Conservation (phyloP, 352 stramenopile genomes). For the Globisporangium cederbergense region DNA sequence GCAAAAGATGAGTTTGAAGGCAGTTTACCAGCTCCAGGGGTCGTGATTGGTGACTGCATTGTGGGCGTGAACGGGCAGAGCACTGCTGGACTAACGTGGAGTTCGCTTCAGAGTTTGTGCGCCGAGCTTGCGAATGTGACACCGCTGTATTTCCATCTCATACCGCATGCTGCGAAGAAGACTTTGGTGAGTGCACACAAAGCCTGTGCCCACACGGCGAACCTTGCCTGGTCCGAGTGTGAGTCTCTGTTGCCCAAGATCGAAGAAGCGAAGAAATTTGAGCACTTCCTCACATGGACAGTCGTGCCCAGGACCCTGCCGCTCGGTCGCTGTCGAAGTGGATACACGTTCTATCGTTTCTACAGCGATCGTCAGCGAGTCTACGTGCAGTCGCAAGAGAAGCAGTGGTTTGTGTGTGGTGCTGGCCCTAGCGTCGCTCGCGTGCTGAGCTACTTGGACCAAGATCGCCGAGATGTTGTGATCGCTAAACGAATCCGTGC, state of each 20-base stretch:
- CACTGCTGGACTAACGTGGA: slow-evolving; percentile 41
- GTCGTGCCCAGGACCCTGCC: slow-evolving; percentile 60
- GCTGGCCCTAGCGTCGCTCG: slow-evolving; percentile 26
- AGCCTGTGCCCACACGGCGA: slow-evolving; percentile 53
- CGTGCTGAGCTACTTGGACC: slow-evolving; percentile 57
- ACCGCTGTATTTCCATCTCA: slow-evolving; percentile 56
- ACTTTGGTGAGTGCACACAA: slow-evolving; percentile 51
- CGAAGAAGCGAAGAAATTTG: slow-evolving; percentile 41
- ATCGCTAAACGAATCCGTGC: slow-evolving; percentile 32
- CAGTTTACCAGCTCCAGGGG: slow-evolving; percentile 9
- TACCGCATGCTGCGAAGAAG: slow-evolving; percentile 17
- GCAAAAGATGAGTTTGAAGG: neutral
- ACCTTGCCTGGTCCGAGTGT: slow-evolving; percentile 63
- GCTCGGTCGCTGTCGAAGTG: slow-evolving; percentile 50
- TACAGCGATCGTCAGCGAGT: slow-evolving; percentile 49
- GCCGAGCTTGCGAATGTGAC: slow-evolving; percentile 25
- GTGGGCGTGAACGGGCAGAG: slow-evolving; percentile 63
- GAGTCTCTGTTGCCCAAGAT: slow-evolving; percentile 44
- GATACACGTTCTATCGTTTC: slow-evolving; percentile 66
- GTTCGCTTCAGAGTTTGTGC: slow-evolving; percentile 37
- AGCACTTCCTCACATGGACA: slow-evolving; percentile 55
- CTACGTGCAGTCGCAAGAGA: slow-evolving; percentile 44
- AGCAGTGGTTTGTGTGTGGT: slow-evolving; percentile 45
- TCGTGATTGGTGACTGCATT: slow-evolving; percentile 48
- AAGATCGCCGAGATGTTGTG: slow-evolving; percentile 20